Percentiles rank a stretch among this genome's conserved stretches.
Evolutionary conservation across 257 asterid genomes (phyloP).

Genomic region (Catharanthus roseus): DNA sequence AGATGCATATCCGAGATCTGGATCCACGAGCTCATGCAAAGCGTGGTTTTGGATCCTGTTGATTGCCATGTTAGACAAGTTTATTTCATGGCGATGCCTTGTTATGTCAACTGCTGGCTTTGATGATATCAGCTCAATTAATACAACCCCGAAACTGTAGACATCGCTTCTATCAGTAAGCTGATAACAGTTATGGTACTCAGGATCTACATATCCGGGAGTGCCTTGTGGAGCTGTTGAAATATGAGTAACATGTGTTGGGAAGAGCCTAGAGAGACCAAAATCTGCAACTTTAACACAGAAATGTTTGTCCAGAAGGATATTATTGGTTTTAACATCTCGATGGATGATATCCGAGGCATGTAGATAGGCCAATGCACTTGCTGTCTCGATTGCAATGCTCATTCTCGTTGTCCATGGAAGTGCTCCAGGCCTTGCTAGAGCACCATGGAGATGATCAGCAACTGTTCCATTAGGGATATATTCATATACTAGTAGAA

Average conservation of each 20-base stretch:
- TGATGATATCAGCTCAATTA: conserved; percentile 76
- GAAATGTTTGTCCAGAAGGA: conserved; percentile 63
- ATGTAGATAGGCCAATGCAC: conserved; percentile 66
- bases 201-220: conserved; percentile 86
- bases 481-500: conserved; percentile 65
- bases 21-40: conserved; percentile 66
- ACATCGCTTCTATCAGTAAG: conserved; percentile 76
- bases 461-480: conserved; percentile 77
- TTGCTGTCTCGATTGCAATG: conserved; percentile 71
- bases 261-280: conserved; percentile 68
- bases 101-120: conserved; percentile 68
- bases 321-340: conserved; percentile 73
- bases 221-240: conserved; percentile 96
- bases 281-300: conserved; percentile 86
- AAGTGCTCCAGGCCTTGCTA: conserved; percentile 40
- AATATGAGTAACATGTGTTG: conserved; percentile 57
- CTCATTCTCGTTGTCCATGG: conserved; percentile 63
- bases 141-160: conserved; percentile 78
- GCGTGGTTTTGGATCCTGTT: conserved; percentile 54
- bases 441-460: conserved; percentile 68
- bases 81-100: conserved; percentile 64
- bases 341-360: conserved; percentile 66
- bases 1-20: conserved; percentile 43
- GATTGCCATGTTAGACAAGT: conserved; percentile 64
- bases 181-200: conserved; percentile 72